These are phyloP conservation scores for Globisporangium polare DNA, from an alignment of 352 stramenopile genomes.

Conservation along the genomic window DNA sequence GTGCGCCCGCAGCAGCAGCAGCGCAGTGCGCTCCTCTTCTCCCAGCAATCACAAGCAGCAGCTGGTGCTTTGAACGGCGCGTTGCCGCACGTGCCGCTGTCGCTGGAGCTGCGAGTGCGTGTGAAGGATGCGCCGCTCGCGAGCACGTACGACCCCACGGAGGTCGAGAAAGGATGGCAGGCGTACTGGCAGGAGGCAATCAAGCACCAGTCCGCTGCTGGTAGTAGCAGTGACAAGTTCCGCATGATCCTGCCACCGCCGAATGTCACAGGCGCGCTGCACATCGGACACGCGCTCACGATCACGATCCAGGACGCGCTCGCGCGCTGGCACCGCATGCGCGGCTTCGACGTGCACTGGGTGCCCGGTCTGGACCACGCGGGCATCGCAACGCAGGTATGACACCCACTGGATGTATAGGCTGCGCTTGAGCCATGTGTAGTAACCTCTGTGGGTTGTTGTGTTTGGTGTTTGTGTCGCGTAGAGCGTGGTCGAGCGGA, in stretches of 20 bases:
- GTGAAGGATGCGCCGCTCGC: slow-evolving; percentile 52
- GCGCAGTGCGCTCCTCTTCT: slow-evolving; percentile 12
- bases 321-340: slow-evolving; percentile 98
- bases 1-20: slow-evolving; percentile 3
- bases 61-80: not conserved
- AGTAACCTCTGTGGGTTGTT: not conserved
- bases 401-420: too few species aligned
- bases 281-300: slow-evolving; percentile 99
- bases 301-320: slow-evolving; percentile 97
- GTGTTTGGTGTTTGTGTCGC: not conserved
- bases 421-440: not conserved
- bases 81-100: slow-evolving; percentile 25
- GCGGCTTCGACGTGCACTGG: slow-evolving; percentile 96
- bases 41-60: not conserved
- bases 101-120: slow-evolving; percentile 41
- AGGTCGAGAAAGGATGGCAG: slow-evolving; percentile 70
- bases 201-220: slow-evolving; percentile 13
- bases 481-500: slow-evolving; percentile 97
- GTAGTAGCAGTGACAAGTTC: slow-evolving; percentile 30
- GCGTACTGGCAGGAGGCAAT: slow-evolving; percentile 64
- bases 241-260: slow-evolving; percentile 93
- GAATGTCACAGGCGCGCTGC: slow-evolving; percentile 93
- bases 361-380: slow-evolving; percentile 97
- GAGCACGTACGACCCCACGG: slow-evolving; percentile 53
- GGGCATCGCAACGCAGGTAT: slow-evolving; percentile 96